Conservation (phyloP, 2,329 filamentous ascomycete species). For the Grosmannia serpens region DNA sequence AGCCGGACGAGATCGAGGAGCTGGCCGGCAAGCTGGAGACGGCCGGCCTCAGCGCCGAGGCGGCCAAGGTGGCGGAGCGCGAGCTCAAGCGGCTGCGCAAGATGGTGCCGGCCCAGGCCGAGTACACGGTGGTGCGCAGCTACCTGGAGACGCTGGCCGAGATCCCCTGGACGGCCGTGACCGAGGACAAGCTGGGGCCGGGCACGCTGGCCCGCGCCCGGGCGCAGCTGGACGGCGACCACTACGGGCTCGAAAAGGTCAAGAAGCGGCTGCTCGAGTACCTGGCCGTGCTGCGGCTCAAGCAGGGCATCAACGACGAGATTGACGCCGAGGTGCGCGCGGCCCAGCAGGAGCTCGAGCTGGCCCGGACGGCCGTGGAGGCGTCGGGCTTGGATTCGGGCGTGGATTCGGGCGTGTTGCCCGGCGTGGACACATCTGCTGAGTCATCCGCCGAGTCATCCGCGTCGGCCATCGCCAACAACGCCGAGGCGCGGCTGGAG, state of each 20-base stretch:
- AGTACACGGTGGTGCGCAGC: constrained; percentile 86
- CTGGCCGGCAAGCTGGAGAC: constrained; percentile 77
- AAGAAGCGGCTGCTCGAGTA: constrained; percentile 96
- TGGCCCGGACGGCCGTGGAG: constrained; percentile 23
- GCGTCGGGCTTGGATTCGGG: too few relatives aligned
- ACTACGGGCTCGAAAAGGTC: constrained; percentile 92
- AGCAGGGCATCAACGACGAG: constrained; percentile 78
- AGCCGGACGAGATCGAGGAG: constrained; percentile 82
- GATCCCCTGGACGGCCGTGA: constrained; percentile 80
- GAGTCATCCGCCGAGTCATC: background rate
- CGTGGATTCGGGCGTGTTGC: constrained; percentile 46
- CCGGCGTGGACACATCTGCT: background rate
- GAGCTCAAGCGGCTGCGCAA: constrained; percentile 82
- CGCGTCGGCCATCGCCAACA: background rate
- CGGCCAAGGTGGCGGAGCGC: constrained; percentile 78
- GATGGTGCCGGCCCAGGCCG: constrained; percentile 92
- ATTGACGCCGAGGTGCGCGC: constrained; percentile 68
- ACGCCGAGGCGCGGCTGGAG: background rate
- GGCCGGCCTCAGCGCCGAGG: constrained; percentile 72
- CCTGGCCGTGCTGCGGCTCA: constrained; percentile 87
- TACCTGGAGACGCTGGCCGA: constrained; percentile 91
- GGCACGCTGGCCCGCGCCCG: constrained; percentile 70
- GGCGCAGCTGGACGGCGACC: constrained; percentile 87
- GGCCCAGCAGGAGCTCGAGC: constrained; percentile 44
- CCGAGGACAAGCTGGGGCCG: constrained; percentile 73